Percentiles rank a stretch among this genome's conserved stretches.
Evolutionary conservation across 768 basidiomycete genomes (phyloP).

Genomic region (Boletus sensibilis): DNA sequence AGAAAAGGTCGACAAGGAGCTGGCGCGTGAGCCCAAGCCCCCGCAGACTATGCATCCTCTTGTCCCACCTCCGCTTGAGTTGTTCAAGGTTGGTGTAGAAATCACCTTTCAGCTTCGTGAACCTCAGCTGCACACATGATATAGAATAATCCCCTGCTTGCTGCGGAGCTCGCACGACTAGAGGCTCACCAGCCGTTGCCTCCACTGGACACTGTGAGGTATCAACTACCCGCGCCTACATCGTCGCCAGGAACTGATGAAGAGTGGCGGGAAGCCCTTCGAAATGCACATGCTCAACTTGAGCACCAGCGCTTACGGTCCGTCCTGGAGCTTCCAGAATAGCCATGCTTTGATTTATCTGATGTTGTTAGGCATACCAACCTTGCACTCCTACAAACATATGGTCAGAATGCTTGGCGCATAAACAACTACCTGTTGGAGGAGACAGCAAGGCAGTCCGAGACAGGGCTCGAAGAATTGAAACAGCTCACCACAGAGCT

Average conservation of each 20-base stretch:
- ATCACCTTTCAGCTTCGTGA: background rate
- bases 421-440: slow-evolving; percentile 89
- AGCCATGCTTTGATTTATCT: slow-evolving; percentile 1
- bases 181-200: slow-evolving; percentile 63
- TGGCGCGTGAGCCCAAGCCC: slow-evolving; percentile 67
- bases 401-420: slow-evolving; percentile 89
- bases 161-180: slow-evolving; percentile 74
- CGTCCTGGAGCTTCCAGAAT: slow-evolving; percentile 11
- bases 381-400: slow-evolving; percentile 75
- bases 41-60: slow-evolving; percentile 64
- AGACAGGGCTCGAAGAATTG: slow-evolving; percentile 71
- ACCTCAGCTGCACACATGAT: background rate
- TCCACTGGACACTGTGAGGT: slow-evolving; percentile 67
- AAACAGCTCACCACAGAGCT: slow-evolving; percentile 79
- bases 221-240: slow-evolving; percentile 69
- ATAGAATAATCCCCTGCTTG: slow-evolving; percentile 67
- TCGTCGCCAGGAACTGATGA: slow-evolving; percentile 63
- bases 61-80: slow-evolving; percentile 60
- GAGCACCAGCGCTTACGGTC: slow-evolving; percentile 85
- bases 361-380: slow-evolving; percentile 66
- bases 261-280: slow-evolving; percentile 71
- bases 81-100: slow-evolving; percentile 61
- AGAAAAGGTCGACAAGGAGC: slow-evolving; percentile 73
- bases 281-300: slow-evolving; percentile 78
- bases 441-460: slow-evolving; percentile 67